Percentiles rank a stretch among this genome's conserved stretches.
Evolutionary conservation across 345 rosid genomes (phyloP).

Genomic region (Clausena lansium): DNA sequence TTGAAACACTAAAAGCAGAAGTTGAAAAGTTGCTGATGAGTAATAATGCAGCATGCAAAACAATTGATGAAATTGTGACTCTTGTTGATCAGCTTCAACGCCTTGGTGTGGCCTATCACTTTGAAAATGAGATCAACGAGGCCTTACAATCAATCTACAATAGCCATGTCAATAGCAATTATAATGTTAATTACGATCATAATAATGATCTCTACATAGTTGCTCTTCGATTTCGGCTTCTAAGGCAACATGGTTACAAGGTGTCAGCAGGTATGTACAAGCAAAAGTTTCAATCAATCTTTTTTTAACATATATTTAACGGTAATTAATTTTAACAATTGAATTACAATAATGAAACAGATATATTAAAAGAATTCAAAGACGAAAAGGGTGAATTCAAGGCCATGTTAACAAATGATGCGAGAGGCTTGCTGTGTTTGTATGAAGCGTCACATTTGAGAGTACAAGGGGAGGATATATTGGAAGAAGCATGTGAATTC

Average conservation of each 20-base stretch:
- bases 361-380: constrained; percentile 25
- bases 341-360: constrained; percentile 11
- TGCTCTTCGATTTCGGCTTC: constrained; percentile 35
- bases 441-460: constrained; percentile 40
- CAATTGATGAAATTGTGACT: neutral
- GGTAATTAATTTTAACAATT: neutral
- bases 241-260: constrained; percentile 31
- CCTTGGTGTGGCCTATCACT: constrained; percentile 9
- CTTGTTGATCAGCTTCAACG: constrained; percentile 4
- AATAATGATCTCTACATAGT: constrained; percentile 16
- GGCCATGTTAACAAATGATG: constrained; percentile 7
- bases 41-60: neutral
- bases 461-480: constrained; percentile 28
- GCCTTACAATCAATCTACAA: neutral
- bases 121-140: neutral
- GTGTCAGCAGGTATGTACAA: constrained; percentile 23
- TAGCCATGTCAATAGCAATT: too few relatives aligned
- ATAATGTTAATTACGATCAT: neutral
- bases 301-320: too few relatives aligned
- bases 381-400: constrained; percentile 18
- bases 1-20: neutral
- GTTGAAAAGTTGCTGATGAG: neutral
- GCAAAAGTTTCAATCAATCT: too few relatives aligned
- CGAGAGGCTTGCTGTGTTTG: constrained; percentile 28
- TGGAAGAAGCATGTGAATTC: constrained; percentile 35